These are phyloP conservation scores for Dichotomocladium elegans DNA, from an alignment of 371 early-diverging fungal species.

Conservation along the genomic window DNA sequence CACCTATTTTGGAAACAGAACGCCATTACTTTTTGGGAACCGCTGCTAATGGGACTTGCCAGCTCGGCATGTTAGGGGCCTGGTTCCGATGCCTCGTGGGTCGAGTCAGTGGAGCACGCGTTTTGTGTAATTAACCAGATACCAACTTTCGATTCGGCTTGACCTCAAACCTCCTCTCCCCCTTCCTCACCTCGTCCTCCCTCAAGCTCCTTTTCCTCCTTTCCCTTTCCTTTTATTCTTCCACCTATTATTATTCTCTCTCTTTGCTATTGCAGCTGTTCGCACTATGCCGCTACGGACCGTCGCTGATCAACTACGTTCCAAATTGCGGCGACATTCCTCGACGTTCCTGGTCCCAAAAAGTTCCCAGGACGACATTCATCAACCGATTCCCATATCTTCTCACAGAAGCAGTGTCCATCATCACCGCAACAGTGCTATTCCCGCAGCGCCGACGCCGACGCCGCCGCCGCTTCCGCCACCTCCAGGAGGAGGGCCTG, in stretches of 20 bases:
- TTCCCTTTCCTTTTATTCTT: constrained; percentile 6
- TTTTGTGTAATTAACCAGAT: constrained; percentile 1
- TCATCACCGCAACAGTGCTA: constrained; percentile 3
- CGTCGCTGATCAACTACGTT: constrained; percentile 32
- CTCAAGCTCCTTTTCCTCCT: background rate
- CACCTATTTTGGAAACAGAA: too few species aligned
- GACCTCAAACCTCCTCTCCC: background rate
- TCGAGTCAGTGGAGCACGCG: background rate
- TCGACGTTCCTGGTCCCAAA: constrained; percentile 22
- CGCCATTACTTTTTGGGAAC: too few species aligned
- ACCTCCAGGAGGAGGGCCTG: background rate
- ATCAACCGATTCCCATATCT: background rate
- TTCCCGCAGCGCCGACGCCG: constrained; percentile 10
- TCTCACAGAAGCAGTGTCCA: background rate
- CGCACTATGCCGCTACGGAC: constrained; percentile 30
- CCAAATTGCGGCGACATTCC: constrained; percentile 33
- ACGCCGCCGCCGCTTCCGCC: constrained; percentile 2
- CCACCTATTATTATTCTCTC: constrained; percentile 1
- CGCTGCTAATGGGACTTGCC: too few species aligned
- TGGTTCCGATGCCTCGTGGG: background rate
- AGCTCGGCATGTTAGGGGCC: background rate
- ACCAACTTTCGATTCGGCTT: background rate
- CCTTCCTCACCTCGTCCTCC: background rate
- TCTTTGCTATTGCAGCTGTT: background rate
- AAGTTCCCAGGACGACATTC: background rate